These are phyloP conservation scores for Starmerella apis DNA, from an alignment of 805 yeast species.

Conservation along the genomic window DNA sequence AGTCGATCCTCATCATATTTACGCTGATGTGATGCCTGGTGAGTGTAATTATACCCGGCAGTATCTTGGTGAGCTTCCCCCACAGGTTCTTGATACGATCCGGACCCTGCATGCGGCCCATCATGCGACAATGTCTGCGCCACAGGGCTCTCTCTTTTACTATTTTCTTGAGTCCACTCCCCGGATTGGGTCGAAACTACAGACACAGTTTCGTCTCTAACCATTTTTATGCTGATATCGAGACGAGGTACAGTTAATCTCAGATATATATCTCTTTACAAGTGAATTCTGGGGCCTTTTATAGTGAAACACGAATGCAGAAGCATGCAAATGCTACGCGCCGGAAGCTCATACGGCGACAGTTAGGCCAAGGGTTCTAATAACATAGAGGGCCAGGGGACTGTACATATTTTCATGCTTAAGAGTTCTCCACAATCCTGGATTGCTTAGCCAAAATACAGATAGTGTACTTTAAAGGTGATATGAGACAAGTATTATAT, in stretches of 20 bases:
- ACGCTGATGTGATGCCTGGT: neutral
- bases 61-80: neutral
- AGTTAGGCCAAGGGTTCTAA: neutral
- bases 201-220: neutral
- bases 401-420: neutral
- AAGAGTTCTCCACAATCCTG: too few species aligned
- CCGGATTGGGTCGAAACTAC: neutral
- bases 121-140: neutral
- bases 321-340: neutral
- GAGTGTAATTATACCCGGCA: neutral
- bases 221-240: neutral
- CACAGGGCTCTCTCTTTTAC: neutral
- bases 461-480: too few species aligned
- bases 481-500: too few species aligned
- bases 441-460: too few species aligned
- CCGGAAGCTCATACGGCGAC: neutral
- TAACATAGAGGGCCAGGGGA: neutral
- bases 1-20: neutral
- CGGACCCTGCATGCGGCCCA: neutral
- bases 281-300: neutral
- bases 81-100: neutral
- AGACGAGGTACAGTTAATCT: neutral
- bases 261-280: neutral
- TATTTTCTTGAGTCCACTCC: neutral
- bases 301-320: neutral